These are phyloP conservation scores for Sparassis latifolia DNA, from an alignment of 1,284 basidiomycete genomes.

Conservation along the genomic window DNA sequence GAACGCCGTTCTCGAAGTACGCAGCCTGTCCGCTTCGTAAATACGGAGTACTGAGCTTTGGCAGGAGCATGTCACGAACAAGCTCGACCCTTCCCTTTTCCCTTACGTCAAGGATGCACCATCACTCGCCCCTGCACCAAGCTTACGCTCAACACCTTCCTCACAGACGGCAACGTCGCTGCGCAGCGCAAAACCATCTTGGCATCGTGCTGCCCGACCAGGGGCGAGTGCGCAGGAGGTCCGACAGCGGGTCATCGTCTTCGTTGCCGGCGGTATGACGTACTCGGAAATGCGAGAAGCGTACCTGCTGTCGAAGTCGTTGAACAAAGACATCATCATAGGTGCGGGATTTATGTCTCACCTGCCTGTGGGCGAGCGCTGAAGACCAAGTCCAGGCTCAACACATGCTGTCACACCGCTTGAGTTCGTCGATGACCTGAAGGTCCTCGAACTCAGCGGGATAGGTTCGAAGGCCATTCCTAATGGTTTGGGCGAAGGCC, in stretches of 20 bases:
- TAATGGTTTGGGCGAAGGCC: slow-evolving; percentile 59
- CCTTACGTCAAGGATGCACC: slow-evolving; percentile 92
- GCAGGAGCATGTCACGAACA: slow-evolving; percentile 78
- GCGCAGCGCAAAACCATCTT: slow-evolving; percentile 79
- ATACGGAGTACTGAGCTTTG: not conserved
- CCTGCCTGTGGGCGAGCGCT: not conserved
- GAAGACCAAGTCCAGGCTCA: slow-evolving; percentile 56
- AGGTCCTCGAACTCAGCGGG: slow-evolving; percentile 75
- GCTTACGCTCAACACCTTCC: slow-evolving; percentile 31
- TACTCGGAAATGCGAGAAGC: slow-evolving; percentile 91
- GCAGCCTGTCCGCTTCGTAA: slow-evolving; percentile 1
- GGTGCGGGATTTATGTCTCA: slow-evolving; percentile 41
- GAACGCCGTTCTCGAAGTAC: slow-evolving; percentile 52
- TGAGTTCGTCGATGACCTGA: slow-evolving; percentile 81
- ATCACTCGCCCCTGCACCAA: slow-evolving; percentile 36
- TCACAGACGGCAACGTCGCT: slow-evolving; percentile 55
- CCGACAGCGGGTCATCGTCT: slow-evolving; percentile 83
- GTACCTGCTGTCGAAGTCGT: slow-evolving; percentile 69
- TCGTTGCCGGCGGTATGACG: slow-evolving; percentile 94
- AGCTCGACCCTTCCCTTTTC: slow-evolving; percentile 76
- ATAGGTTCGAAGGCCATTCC: slow-evolving; percentile 69
- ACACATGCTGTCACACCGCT: slow-evolving; percentile 85
- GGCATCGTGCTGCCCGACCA: slow-evolving; percentile 68
- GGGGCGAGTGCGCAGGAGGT: slow-evolving; percentile 47
- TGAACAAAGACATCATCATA: slow-evolving; percentile 89